phyloP scores from a whole-genome alignment of 129 eudicot genomes.

The Centaurea solstitialis region DNA sequence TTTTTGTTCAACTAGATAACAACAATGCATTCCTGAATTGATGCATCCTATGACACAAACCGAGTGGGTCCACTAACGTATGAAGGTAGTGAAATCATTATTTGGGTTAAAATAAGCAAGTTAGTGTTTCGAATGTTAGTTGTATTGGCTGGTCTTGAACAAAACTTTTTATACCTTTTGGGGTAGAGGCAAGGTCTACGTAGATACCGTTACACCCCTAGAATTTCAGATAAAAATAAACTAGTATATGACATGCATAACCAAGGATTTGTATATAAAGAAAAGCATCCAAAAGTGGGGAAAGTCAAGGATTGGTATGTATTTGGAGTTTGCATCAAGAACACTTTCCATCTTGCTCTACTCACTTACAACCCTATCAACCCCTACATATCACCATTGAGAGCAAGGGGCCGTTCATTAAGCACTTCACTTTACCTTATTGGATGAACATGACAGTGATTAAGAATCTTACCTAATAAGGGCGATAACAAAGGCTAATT shows the following conservation, averaged over 20 bases:
- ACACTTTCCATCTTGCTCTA: neutral
- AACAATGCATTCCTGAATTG: neutral
- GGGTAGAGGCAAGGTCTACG: neutral
- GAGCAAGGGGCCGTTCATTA: neutral
- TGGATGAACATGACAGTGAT: too few relatives aligned
- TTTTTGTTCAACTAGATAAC: neutral
- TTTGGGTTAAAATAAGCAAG: neutral
- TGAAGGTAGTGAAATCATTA: neutral
- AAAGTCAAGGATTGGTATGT: neutral
- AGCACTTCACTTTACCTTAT: too few relatives aligned
- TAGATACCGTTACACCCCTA: neutral
- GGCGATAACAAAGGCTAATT: too few relatives aligned
- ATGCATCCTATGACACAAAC: neutral
- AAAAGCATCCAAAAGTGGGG: too few relatives aligned
- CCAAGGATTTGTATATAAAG: too few relatives aligned
- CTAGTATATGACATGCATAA: too few relatives aligned
- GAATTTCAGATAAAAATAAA: too few relatives aligned
- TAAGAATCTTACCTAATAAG: too few relatives aligned
- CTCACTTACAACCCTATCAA: neutral
- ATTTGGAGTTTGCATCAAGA: neutral
- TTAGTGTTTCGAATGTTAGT: neutral
- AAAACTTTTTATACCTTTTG: neutral
- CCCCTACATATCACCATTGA: neutral
- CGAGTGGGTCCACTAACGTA: neutral
- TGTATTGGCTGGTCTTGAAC: neutral